These are phyloP conservation scores for Obelidium mucronatum DNA, from an alignment of 192 early-diverging fungal genomes.

Conservation along the genomic window DNA sequence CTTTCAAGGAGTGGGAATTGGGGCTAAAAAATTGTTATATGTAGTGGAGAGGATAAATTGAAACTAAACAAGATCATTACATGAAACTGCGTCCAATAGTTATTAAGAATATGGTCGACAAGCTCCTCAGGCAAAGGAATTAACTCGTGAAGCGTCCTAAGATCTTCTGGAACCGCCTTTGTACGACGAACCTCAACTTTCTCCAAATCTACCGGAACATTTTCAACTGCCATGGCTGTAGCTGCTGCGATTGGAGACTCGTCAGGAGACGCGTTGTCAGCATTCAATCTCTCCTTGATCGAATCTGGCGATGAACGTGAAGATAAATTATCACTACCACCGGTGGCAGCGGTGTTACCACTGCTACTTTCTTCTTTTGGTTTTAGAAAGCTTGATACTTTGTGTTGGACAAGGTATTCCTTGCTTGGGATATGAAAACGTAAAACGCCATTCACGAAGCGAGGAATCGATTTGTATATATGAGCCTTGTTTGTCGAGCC, in stretches of 20 bases:
- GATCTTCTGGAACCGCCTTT: too few species aligned
- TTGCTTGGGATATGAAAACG: background rate
- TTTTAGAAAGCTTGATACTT: too few species aligned
- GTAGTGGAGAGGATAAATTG: too few species aligned
- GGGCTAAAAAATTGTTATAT: background rate
- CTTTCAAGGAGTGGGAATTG: conserved; percentile 12
- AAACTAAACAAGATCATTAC: background rate
- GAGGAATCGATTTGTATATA: conserved; percentile 13
- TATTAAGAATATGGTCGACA: conserved; percentile 12
- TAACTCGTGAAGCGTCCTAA: too few species aligned
- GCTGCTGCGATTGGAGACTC: background rate
- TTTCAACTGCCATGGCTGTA: background rate
- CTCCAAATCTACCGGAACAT: background rate
- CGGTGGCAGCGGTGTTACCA: too few species aligned
- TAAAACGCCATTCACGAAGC: conserved; percentile 9
- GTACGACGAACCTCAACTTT: background rate
- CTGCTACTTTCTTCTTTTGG: too few species aligned
- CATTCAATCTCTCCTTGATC: background rate
- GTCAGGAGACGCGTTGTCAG: background rate
- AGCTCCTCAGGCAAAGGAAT: conserved; percentile 10
- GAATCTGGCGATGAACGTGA: background rate
- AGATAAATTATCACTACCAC: background rate
- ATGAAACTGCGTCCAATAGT: conserved; percentile 26
- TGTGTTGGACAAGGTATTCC: too few species aligned
- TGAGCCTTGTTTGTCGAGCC: conserved; percentile 9